A percentile compares a stretch with the other conserved stretches of the same genome.
phyloP scores from a whole-genome alignment of 345 rosid species.

The Syzygium grande region DNA sequence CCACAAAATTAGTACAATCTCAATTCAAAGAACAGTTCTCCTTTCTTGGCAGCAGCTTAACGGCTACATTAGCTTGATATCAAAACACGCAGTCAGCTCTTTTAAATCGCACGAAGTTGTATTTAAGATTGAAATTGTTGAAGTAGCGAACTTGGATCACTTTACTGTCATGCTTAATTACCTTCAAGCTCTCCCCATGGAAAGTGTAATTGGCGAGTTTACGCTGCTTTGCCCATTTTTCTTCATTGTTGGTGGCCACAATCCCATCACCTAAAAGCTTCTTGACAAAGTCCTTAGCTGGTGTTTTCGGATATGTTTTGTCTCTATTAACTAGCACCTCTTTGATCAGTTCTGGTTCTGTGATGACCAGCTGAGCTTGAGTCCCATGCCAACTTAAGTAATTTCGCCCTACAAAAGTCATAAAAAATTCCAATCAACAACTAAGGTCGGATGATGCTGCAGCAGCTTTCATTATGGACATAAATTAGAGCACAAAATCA shows the following conservation, averaged over 20 bases:
- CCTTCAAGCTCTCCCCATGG: constrained; percentile 34
- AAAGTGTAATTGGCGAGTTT: constrained; percentile 38
- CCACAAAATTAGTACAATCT: neutral
- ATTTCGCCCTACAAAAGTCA: neutral
- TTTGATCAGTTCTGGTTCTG: neutral
- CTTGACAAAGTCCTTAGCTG: neutral
- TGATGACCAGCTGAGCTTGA: neutral
- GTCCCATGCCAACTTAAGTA: constrained; percentile 3
- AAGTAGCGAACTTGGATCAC: neutral
- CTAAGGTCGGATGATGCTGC: neutral
- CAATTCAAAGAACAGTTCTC: neutral
- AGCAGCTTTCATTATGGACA: neutral
- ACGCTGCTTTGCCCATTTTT: constrained; percentile 29
- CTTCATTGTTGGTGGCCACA: constrained; percentile 7
- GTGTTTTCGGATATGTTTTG: neutral
- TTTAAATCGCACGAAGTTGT: neutral
- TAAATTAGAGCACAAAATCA: neutral
- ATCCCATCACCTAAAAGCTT: constrained; percentile 12
- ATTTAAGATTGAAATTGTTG: neutral
- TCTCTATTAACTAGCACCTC: neutral
- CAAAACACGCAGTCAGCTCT: neutral
- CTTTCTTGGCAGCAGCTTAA: neutral
- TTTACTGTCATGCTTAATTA: neutral
- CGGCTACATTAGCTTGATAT: neutral
- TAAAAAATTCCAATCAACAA: neutral